Percentiles rank a stretch among this genome's conserved stretches.
Conservation (phyloP, 2,329 filamentous ascomycete genomes). For the Cladosporium austrohemisphaericum region DNA sequence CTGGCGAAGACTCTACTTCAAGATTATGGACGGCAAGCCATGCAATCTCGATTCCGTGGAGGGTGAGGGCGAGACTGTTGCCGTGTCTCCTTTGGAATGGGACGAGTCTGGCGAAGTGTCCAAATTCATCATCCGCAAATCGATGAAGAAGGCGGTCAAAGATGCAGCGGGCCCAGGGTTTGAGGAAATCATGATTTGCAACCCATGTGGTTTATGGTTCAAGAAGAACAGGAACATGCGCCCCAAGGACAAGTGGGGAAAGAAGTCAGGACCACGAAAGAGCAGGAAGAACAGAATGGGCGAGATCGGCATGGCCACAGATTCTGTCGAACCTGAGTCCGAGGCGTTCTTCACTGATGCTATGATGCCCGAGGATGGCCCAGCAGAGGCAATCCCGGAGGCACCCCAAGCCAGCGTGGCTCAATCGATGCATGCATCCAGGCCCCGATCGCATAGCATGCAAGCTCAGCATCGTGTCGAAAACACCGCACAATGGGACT, state of each 20-base stretch:
- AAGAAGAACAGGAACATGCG: slow-evolving; percentile 82
- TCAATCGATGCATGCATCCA: slow-evolving; percentile 28
- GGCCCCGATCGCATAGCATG: slow-evolving; percentile 46
- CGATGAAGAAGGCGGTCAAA: slow-evolving; percentile 56
- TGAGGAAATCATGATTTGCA: slow-evolving; percentile 76
- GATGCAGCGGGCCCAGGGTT: slow-evolving; percentile 46
- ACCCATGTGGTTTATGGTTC: slow-evolving; percentile 94
- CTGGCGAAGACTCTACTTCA: slow-evolving; percentile 91
- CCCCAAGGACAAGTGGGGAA: slow-evolving; percentile 76
- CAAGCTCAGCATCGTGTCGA: slow-evolving; percentile 35
- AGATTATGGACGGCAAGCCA: slow-evolving; percentile 66
- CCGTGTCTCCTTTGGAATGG: slow-evolving; percentile 64
- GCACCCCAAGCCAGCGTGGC: not conserved
- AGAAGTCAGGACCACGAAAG: slow-evolving; percentile 24
- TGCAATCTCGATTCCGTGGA: slow-evolving; percentile 67
- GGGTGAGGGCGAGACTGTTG: slow-evolving; percentile 69
- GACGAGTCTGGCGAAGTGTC: slow-evolving; percentile 58
- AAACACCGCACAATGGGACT: slow-evolving; percentile 32
- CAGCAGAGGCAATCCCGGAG: not conserved
- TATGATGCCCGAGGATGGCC: slow-evolving; percentile 24
- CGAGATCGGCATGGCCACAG: slow-evolving; percentile 21
- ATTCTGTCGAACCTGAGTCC: slow-evolving; percentile 30
- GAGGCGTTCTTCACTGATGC: slow-evolving; percentile 32
- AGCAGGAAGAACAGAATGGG: slow-evolving; percentile 27
- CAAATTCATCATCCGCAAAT: slow-evolving; percentile 74